These are phyloP conservation scores for Colletotrichum lini DNA, from an alignment of 2,329 filamentous ascomycete genomes.

Conservation along the genomic window DNA sequence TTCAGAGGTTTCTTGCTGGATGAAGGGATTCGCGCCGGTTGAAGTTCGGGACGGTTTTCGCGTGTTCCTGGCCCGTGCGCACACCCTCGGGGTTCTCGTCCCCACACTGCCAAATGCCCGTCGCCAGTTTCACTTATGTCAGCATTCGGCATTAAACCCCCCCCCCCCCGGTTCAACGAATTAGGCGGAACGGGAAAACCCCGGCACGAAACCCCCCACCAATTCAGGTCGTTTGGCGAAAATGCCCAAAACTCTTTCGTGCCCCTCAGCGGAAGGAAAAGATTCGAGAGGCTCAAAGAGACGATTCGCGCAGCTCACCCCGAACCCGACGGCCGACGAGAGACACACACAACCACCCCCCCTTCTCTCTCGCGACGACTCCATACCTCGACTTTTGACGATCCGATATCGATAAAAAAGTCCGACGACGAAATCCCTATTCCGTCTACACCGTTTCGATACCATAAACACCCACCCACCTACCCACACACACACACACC, in stretches of 20 bases:
- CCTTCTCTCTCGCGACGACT: constrained; percentile 20
- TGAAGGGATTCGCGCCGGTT: constrained; percentile 40
- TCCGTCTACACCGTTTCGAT: not conserved
- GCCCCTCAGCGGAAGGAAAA: constrained; percentile 41
- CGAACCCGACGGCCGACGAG: constrained; percentile 24
- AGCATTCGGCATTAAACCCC: not conserved
- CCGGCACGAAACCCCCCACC: constrained; percentile 43
- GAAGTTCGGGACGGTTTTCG: constrained; percentile 32
- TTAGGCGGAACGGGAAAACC: constrained; percentile 41
- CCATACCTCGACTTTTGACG: constrained; percentile 34
- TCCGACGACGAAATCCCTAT: not conserved
- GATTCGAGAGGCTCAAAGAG: constrained; percentile 30
- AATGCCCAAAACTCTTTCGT: constrained; percentile 44
- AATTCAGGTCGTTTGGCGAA: constrained; percentile 42
- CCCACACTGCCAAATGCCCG: not conserved
- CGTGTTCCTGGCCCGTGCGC: not conserved
- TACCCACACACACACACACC: constrained; percentile 10
- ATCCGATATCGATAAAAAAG: constrained; percentile 42
- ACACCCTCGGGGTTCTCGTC: not conserved
- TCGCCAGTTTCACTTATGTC: not conserved
- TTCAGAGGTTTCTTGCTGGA: constrained; percentile 33
- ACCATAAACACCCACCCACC: not conserved
- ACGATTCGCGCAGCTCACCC: constrained; percentile 31
- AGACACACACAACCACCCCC: constrained; percentile 3
- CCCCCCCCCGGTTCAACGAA: not conserved